Conservation (phyloP, 257 asterid species). For the Gynochthodes officinalis region DNA sequence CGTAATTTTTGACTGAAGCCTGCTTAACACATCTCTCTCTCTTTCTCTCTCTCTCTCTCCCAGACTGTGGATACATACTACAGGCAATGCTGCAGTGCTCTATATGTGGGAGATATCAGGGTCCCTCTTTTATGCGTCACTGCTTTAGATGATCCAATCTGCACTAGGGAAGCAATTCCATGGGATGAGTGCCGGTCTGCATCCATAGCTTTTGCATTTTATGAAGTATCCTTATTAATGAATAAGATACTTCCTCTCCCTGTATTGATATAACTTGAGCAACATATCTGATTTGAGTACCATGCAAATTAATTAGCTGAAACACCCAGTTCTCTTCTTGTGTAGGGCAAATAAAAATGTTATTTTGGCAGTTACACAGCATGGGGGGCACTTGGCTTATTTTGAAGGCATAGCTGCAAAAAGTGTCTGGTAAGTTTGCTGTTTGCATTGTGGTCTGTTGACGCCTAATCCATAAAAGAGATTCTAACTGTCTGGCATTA, state of each 20-base stretch:
- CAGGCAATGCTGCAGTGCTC: constrained; percentile 70
- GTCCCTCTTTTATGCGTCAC: constrained; percentile 90
- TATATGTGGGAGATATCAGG: constrained; percentile 62
- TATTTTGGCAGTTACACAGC: constrained; percentile 70
- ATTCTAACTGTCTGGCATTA: background rate
- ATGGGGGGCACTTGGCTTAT: constrained; percentile 84
- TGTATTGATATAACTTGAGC: no score
- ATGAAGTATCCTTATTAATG: no score
- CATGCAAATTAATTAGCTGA: background rate
- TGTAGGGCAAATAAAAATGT: constrained; percentile 67
- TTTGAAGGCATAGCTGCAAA: constrained; percentile 76
- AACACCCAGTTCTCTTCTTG: constrained; percentile 4
- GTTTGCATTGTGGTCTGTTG: background rate
- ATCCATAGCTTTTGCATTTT: constrained; percentile 1
- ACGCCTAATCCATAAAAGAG: background rate
- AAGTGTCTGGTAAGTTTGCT: constrained; percentile 51
- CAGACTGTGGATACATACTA: constrained; percentile 93
- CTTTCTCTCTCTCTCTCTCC: background rate
- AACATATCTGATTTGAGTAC: background rate
- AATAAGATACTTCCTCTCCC: no score
- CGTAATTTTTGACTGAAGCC: background rate
- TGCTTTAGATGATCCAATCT: constrained; percentile 86
- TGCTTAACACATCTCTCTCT: constrained; percentile 10
- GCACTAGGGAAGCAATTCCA: constrained; percentile 91
- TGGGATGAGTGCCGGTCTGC: constrained; percentile 83